Evolutionary conservation across 805 yeast species (phyloP).

Genomic region (Ogataea pilisensis): DNA sequence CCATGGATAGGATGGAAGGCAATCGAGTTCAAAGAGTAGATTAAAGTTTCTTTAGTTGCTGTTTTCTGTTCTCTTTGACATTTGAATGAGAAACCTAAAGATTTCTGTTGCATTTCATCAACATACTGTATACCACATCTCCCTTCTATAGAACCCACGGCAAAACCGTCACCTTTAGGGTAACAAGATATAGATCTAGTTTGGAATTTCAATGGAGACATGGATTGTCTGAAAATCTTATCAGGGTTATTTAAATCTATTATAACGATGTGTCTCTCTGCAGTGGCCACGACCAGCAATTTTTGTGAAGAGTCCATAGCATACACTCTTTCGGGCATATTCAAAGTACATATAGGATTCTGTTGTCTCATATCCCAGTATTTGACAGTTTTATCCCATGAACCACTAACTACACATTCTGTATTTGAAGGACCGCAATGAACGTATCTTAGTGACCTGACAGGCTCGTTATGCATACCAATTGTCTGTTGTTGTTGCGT

Average conservation of each 20-base stretch:
- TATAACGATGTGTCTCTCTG: slow-evolving; percentile 76
- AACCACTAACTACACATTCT: slow-evolving; percentile 82
- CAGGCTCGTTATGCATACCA: slow-evolving; percentile 83
- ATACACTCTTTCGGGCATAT: slow-evolving; percentile 87
- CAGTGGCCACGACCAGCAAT: slow-evolving; percentile 88
- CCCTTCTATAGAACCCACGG: slow-evolving; percentile 91
- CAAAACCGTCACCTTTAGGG: slow-evolving; percentile 90
- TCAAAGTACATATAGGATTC: slow-evolving; percentile 74
- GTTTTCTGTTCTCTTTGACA: slow-evolving; percentile 81
- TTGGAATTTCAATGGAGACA: slow-evolving; percentile 85
- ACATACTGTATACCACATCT: slow-evolving; percentile 92
- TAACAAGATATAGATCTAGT: slow-evolving; percentile 79
- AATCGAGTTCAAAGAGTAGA: slow-evolving; percentile 77
- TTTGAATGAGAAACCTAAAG: slow-evolving; percentile 81
- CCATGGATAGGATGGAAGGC: slow-evolving; percentile 87
- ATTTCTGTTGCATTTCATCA: slow-evolving; percentile 72
- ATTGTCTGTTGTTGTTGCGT: slow-evolving; percentile 79
- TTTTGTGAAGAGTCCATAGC: slow-evolving; percentile 81
- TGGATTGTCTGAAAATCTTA: slow-evolving; percentile 64
- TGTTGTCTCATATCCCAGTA: slow-evolving; percentile 94
- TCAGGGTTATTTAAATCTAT: slow-evolving; percentile 83
- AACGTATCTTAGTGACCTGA: slow-evolving; percentile 68
- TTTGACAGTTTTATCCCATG: slow-evolving; percentile 93
- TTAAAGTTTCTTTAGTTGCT: slow-evolving; percentile 52
- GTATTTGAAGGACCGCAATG: slow-evolving; percentile 82